These are phyloP conservation scores for Colletotrichum sidae DNA, from an alignment of 2,329 filamentous ascomycete genomes.

Conservation along the genomic window DNA sequence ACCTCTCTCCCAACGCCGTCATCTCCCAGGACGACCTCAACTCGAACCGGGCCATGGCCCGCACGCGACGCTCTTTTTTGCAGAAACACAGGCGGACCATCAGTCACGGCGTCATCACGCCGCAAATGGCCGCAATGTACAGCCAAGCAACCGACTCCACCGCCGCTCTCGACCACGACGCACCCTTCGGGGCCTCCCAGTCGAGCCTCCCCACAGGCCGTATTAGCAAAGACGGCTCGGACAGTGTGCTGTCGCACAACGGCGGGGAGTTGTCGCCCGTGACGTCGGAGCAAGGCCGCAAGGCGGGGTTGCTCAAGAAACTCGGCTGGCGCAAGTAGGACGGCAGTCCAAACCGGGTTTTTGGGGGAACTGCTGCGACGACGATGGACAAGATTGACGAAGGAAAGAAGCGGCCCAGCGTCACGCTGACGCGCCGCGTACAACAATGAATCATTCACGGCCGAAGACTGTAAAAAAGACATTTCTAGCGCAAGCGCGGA, in stretches of 20 bases:
- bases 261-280: slow-evolving; percentile 40
- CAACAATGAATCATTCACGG: slow-evolving; percentile 27
- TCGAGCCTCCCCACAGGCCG: slow-evolving; percentile 33
- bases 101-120: slow-evolving; percentile 58
- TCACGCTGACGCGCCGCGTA: slow-evolving; percentile 5
- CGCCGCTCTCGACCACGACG: slow-evolving; percentile 25
- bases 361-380: neutral
- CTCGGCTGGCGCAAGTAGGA: slow-evolving; percentile 34
- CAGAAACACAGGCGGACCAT: slow-evolving; percentile 60
- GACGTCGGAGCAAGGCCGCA: slow-evolving; percentile 24
- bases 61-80: slow-evolving; percentile 60
- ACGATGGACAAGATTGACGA: neutral
- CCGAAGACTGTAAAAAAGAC: slow-evolving; percentile 32
- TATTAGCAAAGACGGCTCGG: slow-evolving; percentile 50
- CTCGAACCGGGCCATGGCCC: slow-evolving; percentile 53
- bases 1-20: slow-evolving; percentile 66
- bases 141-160: slow-evolving; percentile 39
- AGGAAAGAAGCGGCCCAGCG: neutral
- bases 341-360: neutral
- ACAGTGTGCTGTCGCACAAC: slow-evolving; percentile 49
- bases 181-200: slow-evolving; percentile 19
- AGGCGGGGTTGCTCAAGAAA: slow-evolving; percentile 26
- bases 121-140: slow-evolving; percentile 50
- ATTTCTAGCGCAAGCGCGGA: slow-evolving; percentile 35
- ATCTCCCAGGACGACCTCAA: slow-evolving; percentile 67